Evolutionary conservation across 1,139 yeast genomes (phyloP).

Genomic region (Candida sp.): DNA sequence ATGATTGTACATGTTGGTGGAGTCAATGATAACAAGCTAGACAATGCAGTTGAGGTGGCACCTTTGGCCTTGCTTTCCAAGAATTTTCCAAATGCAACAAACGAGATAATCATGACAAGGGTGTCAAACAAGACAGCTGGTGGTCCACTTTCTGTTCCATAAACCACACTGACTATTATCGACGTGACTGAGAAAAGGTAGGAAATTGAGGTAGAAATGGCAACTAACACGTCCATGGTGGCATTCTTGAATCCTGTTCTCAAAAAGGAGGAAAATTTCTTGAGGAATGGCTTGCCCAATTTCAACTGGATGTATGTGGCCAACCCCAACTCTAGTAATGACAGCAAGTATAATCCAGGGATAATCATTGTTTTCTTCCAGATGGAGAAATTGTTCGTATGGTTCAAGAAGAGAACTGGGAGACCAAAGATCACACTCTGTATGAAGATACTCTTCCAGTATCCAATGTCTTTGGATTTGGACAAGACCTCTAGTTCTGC

Average conservation of each 20-base stretch:
- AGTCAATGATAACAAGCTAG: slow-evolving; percentile 76
- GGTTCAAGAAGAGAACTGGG: slow-evolving; percentile 64
- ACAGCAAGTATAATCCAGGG: slow-evolving; percentile 60
- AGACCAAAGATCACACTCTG: slow-evolving; percentile 57
- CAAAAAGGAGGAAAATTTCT: slow-evolving; percentile 67
- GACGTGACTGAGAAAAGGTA: slow-evolving; percentile 74
- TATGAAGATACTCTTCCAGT: slow-evolving; percentile 66
- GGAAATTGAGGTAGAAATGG: slow-evolving; percentile 81
- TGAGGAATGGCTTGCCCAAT: slow-evolving; percentile 67
- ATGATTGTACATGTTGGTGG: slow-evolving; percentile 79
- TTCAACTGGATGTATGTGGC: slow-evolving; percentile 73
- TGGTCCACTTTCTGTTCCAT: slow-evolving; percentile 38
- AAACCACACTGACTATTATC: slow-evolving; percentile 46
- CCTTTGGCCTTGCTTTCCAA: slow-evolving; percentile 94
- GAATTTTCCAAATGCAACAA: slow-evolving; percentile 89
- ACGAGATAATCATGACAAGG: slow-evolving; percentile 79
- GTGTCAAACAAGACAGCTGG: slow-evolving; percentile 90
- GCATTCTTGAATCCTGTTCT: slow-evolving; percentile 65
- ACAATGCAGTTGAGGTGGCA: slow-evolving; percentile 87
- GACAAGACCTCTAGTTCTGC: slow-evolving; percentile 59
- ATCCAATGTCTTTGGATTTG: slow-evolving; percentile 69
- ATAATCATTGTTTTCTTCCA: slow-evolving; percentile 33
- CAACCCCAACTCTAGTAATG: slow-evolving; percentile 64
- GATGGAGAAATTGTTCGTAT: slow-evolving; percentile 43
- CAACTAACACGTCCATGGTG: slow-evolving; percentile 95